Conservation (phyloP, 2,329 filamentous ascomycete genomes). For the Fusarium sp. region DNA sequence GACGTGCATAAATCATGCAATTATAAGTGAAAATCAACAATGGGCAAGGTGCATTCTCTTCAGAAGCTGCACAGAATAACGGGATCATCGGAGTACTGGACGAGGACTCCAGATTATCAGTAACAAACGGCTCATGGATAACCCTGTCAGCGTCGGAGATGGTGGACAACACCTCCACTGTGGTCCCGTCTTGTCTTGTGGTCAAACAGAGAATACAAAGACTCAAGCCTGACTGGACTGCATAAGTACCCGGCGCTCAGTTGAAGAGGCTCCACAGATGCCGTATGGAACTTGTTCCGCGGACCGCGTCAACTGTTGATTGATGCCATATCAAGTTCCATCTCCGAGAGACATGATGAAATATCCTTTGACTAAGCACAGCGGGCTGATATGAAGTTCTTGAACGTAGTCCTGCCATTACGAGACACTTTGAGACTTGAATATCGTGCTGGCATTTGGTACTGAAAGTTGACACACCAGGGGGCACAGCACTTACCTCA, state of each 20-base stretch:
- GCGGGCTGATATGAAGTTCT: slow-evolving; percentile 1
- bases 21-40: neutral
- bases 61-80: slow-evolving; percentile 9
- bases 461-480: neutral
- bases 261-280: slow-evolving; percentile 25
- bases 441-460: neutral
- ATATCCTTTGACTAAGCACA: slow-evolving; percentile 4
- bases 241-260: slow-evolving; percentile 19
- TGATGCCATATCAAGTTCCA: slow-evolving; percentile 41
- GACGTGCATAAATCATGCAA: neutral
- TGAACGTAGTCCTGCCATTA: neutral
- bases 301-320: slow-evolving; percentile 33
- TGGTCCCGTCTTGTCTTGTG: slow-evolving; percentile 24
- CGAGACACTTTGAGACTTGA: neutral
- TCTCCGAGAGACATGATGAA: slow-evolving; percentile 29
- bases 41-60: neutral
- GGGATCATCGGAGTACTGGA: slow-evolving; percentile 36
- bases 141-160: slow-evolving; percentile 41
- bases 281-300: slow-evolving; percentile 25
- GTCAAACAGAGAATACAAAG: slow-evolving; percentile 16
- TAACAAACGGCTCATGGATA: slow-evolving; percentile 30
- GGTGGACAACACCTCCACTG: slow-evolving; percentile 43
- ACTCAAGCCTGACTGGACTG: slow-evolving; percentile 2
- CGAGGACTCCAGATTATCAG: slow-evolving; percentile 40
- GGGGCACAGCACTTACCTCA: neutral